phyloP scores from a whole-genome alignment of 345 rosid species.

The Dovyalis caffra region DNA sequence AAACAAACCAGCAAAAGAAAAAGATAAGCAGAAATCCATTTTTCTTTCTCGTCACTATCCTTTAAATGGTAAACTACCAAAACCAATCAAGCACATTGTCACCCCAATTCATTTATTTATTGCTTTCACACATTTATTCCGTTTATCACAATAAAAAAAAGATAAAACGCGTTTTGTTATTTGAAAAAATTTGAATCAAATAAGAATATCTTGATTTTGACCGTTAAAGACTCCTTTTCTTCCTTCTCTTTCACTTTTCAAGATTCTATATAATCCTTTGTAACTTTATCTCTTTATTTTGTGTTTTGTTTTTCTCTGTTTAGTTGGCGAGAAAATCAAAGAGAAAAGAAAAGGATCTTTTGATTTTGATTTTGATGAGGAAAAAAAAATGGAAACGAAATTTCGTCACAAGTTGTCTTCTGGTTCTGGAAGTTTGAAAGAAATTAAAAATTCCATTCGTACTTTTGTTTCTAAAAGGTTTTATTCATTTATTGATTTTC shows the following conservation, averaged over 20 bases:
- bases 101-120: too few species aligned
- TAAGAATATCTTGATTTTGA: too few species aligned
- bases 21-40: too few species aligned
- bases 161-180: too few species aligned
- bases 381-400: background rate
- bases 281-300: background rate
- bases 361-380: background rate
- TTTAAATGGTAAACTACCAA: background rate
- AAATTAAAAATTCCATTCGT: background rate
- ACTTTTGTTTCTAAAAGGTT: conserved; percentile 17
- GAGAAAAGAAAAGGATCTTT: background rate
- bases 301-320: background rate
- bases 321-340: conserved; percentile 6
- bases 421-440: conserved; percentile 1
- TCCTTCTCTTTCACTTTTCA: background rate
- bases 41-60: background rate
- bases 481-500: background rate
- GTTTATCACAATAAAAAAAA: too few species aligned
- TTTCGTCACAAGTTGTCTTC: background rate
- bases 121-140: too few species aligned
- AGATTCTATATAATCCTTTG: background rate
- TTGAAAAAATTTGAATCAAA: too few species aligned
- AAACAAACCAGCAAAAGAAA: background rate
- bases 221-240: too few species aligned
- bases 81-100: too few species aligned